Base-by-base conservation (phyloP, 1,139 yeast genomes). In the Suhomyces yuchorum region DNA sequence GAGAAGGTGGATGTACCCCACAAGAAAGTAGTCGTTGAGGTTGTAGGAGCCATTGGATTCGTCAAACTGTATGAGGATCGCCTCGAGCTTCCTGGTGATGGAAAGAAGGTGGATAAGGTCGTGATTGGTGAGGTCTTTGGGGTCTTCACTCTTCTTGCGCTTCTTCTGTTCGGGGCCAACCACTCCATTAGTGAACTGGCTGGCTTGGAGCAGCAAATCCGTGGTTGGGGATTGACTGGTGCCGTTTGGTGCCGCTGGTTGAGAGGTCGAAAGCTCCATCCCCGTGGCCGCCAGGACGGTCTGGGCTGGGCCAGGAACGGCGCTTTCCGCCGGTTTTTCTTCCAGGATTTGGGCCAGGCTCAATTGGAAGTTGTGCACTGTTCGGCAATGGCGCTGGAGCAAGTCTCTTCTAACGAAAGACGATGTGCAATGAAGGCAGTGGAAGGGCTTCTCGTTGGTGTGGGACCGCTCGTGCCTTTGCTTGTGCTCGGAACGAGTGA, bases 391-490 rank as follows among this genome's bases (percentile, higher is more conserved):
- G 44, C 96, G 73, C 57, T 87, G 87, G 39, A 87, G 71, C 47
- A 87, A 69, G 60, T 87, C 96, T 57, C 93, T 67, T 55, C 96
- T 71, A 0, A 87, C 96, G 71, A 87, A 87, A 2, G 87, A 81
- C 39, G 86, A 80, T 2, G 85, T 77, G 59, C 95, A 87, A 43
- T 82, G 78, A 37, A 80, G 72, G 57, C 96, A 87, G 54, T 84
- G 86, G 67, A 85, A 87, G 0, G 95, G 95, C 55, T 88, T 84
- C 56, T 86, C 91, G 58, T 87, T 87, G 19, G 93, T 87, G 60
- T 88, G 96, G 2, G 92, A 85, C 33, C 95, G 70, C 62, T 88
- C 96, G 60, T 88, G 96, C 43, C 96, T 79, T 48, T 86, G 82
- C 60, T 87, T 82, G 63, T 88, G 96, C 61, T 88, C 96, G 20